Conservation (phyloP, 2,329 filamentous ascomycete species). For the Sporothrix phasma region DNA sequence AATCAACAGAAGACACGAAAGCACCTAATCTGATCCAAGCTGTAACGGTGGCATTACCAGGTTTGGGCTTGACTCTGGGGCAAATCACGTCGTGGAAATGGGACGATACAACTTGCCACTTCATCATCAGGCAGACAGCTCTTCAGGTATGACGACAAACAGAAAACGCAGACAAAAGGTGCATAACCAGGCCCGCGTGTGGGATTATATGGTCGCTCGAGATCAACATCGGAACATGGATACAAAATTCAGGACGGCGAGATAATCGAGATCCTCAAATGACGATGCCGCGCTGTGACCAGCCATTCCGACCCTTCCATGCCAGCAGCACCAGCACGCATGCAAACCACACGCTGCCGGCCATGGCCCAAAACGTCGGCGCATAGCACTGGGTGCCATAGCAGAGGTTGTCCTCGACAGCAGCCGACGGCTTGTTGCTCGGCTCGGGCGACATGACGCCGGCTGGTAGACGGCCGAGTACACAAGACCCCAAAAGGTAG, state of each 20-base stretch:
- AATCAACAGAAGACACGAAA: too few relatives aligned
- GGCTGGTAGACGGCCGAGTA: constrained; percentile 73
- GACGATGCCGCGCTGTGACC: constrained; percentile 66
- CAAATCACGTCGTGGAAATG: too few relatives aligned
- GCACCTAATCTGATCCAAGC: too few relatives aligned
- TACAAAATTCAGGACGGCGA: not conserved
- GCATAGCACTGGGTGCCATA: constrained; percentile 77
- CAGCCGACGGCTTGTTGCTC: constrained; percentile 26
- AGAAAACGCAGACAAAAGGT: not conserved
- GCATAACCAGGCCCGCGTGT: not conserved
- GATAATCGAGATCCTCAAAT: constrained; percentile 34
- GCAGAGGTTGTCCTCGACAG: constrained; percentile 52
- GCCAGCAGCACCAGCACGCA: constrained; percentile 63
- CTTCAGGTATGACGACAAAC: too few relatives aligned
- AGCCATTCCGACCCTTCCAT: constrained; percentile 70
- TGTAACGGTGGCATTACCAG: too few relatives aligned
- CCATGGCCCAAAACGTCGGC: constrained; percentile 76
- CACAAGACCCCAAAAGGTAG: constrained; percentile 82
- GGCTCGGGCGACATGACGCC: constrained; percentile 38
- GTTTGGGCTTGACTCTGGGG: too few relatives aligned
- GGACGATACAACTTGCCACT: not conserved
- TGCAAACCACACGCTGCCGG: constrained; percentile 67
- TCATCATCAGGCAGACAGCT: not conserved
- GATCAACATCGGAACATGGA: not conserved
- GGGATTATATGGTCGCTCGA: not conserved